Base-by-base conservation (phyloP, 2,329 filamentous ascomycete genomes). In the Pseudogymnoascus sp. region DNA sequence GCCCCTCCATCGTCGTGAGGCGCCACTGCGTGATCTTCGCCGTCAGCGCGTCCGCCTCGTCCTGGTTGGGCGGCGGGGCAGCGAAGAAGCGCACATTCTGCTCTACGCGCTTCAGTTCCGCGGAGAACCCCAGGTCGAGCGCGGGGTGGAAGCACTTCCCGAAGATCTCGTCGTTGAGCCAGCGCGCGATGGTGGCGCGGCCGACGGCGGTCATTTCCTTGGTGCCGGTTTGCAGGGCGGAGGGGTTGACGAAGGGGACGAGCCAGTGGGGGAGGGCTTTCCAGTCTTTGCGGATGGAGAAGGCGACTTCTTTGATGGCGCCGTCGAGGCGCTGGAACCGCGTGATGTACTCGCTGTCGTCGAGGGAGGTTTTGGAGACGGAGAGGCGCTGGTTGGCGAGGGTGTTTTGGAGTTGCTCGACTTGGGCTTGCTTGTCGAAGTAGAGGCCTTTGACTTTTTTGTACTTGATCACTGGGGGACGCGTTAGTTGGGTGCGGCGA, bases 201-300 rank as follows among this genome's bases (percentile, higher is more conserved):
- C 95, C 95, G 23, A 96, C 89, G 4, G 93, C 93, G 6, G 92
- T 97, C 95, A 99, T 99, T 76, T 99, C 95, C 75, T 97, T 93
- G 73, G 93, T 96, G 66, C 93, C 95, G 9, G 88, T 91, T 70
- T 87, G 85, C 62, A 96, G 82, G 0, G 92, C 93, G 70, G 96
- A 93, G 62, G 88, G 82, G 74, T 93, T 97, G 68, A 96, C 90
- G 63, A 87, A 90, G 23, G 82, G 82, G 63, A 86, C 83, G 50
- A 99, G 80, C 91, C 92, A 97, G 5, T 80, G 74, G 0, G 95
- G 95, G 63, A 97, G 82, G 35, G 81, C 80, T 66, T 85, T 86
- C 95, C 95, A 99, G 72, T 96, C 89, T 76, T 97, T 97, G 67
- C 95, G 89, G 67, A 97, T 96, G 69, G 95, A 93, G 79, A 97